phyloP scores from a whole-genome alignment of 2,329 filamentous ascomycete genomes.

The Anisogramma anomala region DNA sequence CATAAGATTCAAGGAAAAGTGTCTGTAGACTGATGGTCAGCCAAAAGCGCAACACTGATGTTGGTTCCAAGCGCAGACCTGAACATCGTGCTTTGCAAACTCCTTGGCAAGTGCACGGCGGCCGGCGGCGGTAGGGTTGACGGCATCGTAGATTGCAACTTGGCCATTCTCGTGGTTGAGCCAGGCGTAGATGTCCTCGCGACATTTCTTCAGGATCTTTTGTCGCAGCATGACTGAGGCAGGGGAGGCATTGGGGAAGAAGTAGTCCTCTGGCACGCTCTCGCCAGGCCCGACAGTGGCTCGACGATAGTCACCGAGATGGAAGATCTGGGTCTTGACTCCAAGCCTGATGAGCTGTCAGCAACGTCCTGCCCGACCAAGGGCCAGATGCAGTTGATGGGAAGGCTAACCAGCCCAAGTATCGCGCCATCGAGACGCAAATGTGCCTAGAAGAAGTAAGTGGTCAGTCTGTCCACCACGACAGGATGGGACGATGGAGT shows the following conservation, averaged over 20 bases:
- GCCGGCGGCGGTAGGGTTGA: slow-evolving; percentile 78
- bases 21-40: slow-evolving; percentile 44
- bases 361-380: slow-evolving; percentile 4
- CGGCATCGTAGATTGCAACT: slow-evolving; percentile 96
- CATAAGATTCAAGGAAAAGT: slow-evolving; percentile 91
- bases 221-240: slow-evolving; percentile 87
- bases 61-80: slow-evolving; percentile 37
- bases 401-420: slow-evolving; percentile 64
- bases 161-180: slow-evolving; percentile 95
- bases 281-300: slow-evolving; percentile 76
- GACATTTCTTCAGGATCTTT: slow-evolving; percentile 94
- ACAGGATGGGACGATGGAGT: slow-evolving; percentile 1
- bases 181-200: slow-evolving; percentile 94
- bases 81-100: slow-evolving; percentile 93
- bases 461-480: no score
- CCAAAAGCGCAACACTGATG: background rate
- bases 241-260: slow-evolving; percentile 88
- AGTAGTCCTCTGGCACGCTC: slow-evolving; percentile 91
- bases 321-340: slow-evolving; percentile 96
- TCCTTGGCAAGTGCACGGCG: slow-evolving; percentile 82
- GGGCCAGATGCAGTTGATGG: background rate
- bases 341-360: slow-evolving; percentile 52
- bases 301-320: slow-evolving; percentile 89
- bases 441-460: slow-evolving; percentile 54
- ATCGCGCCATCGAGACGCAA: slow-evolving; percentile 87